Evolutionary conservation across 768 basidiomycete genomes (phyloP), one percentile per base, ranked within the genome.

Genomic region (Boletus insuetus): DNA sequence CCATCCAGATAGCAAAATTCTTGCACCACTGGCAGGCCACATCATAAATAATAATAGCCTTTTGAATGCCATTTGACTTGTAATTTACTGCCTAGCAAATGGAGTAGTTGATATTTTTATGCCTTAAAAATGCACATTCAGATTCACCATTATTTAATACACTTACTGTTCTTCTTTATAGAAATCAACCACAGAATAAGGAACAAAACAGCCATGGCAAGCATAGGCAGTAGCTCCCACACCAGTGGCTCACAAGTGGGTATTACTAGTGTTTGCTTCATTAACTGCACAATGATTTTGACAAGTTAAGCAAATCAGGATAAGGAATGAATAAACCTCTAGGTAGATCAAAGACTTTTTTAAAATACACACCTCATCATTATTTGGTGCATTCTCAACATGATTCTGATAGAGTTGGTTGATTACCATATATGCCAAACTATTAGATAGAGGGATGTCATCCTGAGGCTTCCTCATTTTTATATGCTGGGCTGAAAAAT

Each of bases 101-200:
- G 0, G 63, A 54, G 42, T 66, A 72, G 41, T 71, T 63, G 4
- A 73, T 59, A 39, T 72, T 71, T 16, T 61, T 61, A 8, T 73
- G 69, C 20, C 68, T 70, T 22, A 38, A 54, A 43, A 29, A 29
- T 45, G 65, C 59, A 45, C 12, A 42, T 26, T 26, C 24, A 26
- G 24, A 26, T 26, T 26, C 24, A 3, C 24, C 24, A 7, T 26
- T 26, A 45, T 43, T 4, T 6, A 13, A 22, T 24, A 26, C 17
- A 45, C 51, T 22, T 35, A 54, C 40, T 51, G 32, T 13, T 74
- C 68, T 0, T 69, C 24, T 26, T 26, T 26, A 26, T 26, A 26
- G 24, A 26, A 26, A 3, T 26, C 24, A 26, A 26, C 24, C 24
- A 26, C 24, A 26, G 24, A 26, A 26, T 26, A 6, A 26, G 24